A percentile compares a stretch with the other conserved stretches of the same genome.
phyloP scores from a whole-genome alignment of 352 stramenopile species.

The Globisporangium parvum region DNA sequence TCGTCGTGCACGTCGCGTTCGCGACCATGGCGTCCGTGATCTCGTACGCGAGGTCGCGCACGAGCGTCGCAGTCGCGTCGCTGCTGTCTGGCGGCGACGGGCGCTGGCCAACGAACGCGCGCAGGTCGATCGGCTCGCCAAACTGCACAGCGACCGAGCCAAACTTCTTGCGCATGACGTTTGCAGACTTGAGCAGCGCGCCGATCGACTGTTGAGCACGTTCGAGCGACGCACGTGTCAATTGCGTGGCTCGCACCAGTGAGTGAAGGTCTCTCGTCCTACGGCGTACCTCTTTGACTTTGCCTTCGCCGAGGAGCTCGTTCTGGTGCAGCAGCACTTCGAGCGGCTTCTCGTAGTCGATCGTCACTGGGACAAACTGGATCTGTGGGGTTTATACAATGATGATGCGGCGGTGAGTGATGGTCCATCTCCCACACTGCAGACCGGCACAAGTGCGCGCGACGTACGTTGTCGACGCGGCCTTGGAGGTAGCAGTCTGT shows the following conservation, averaged over 20 bases:
- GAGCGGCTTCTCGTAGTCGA: slow-evolving; percentile 84
- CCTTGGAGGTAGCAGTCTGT: slow-evolving; percentile 65
- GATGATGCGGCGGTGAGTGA: neutral
- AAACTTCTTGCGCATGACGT: slow-evolving; percentile 72
- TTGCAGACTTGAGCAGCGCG: slow-evolving; percentile 62
- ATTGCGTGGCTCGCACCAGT: neutral
- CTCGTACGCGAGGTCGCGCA: slow-evolving; percentile 63
- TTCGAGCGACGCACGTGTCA: neutral
- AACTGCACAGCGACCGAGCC: slow-evolving; percentile 80
- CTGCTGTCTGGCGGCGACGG: slow-evolving; percentile 23
- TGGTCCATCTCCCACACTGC: too few species aligned
- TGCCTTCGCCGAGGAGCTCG: slow-evolving; percentile 71
- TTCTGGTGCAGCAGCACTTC: slow-evolving; percentile 81
- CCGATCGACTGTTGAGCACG: slow-evolving; percentile 34
- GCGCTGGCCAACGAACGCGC: slow-evolving; percentile 33
- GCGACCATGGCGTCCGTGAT: slow-evolving; percentile 70
- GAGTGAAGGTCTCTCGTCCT: neutral
- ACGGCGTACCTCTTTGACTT: slow-evolving; percentile 58
- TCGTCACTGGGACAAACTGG: slow-evolving; percentile 77
- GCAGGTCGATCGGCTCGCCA: slow-evolving; percentile 58
- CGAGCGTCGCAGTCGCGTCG: slow-evolving; percentile 24
- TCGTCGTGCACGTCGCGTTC: slow-evolving; percentile 64
- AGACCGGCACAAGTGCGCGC: too few species aligned
- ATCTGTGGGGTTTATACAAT: slow-evolving; percentile 27
- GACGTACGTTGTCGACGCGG: slow-evolving; percentile 59